Evolutionary conservation across 1,139 yeast species (phyloP).

Genomic region (Ashbya aceris): DNA sequence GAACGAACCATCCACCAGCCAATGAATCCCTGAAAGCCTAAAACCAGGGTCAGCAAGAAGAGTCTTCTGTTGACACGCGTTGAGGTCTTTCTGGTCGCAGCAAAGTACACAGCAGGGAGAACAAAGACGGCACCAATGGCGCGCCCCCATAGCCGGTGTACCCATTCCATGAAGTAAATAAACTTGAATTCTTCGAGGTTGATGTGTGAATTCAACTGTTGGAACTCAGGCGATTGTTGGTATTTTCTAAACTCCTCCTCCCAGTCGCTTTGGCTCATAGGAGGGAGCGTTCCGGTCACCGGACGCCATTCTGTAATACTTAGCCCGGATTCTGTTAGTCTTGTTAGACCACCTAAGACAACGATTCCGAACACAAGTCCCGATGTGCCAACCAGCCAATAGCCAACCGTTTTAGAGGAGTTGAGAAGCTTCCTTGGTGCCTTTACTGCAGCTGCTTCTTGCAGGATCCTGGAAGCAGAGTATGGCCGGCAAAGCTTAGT

Average conservation of each 20-base stretch:
- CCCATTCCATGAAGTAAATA: constrained; percentile 97
- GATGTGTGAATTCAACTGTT: constrained; percentile 80
- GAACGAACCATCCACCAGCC: constrained; percentile 99
- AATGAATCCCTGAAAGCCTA: constrained; percentile 89
- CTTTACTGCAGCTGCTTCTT: not conserved
- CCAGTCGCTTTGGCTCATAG: constrained; percentile 75
- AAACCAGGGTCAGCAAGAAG: constrained; percentile 59
- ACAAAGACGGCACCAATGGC: constrained; percentile 77
- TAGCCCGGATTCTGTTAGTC: constrained; percentile 90
- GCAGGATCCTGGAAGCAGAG: not conserved
- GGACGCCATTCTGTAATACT: constrained; percentile 99
- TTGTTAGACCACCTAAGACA: constrained; percentile 89
- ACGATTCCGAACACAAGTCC: constrained; percentile 90
- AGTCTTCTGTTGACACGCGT: constrained; percentile 59
- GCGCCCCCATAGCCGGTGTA: constrained; percentile 87
- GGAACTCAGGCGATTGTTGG: constrained; percentile 81
- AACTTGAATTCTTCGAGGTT: constrained; percentile 90
- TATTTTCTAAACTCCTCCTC: constrained; percentile 73
- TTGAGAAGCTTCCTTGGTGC: constrained; percentile 21
- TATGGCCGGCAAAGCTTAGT: not conserved
- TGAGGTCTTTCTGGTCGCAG: constrained; percentile 57
- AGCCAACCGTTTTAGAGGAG: constrained; percentile 52
- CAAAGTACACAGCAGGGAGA: constrained; percentile 77
- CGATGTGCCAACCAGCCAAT: constrained; percentile 87
- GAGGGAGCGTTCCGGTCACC: constrained; percentile 90